Evolutionary conservation across 495 filamentous ascomycete genomes (phyloP), one percentile per base, ranked within the genome.

Genomic region (Lophium mytilinum): DNA sequence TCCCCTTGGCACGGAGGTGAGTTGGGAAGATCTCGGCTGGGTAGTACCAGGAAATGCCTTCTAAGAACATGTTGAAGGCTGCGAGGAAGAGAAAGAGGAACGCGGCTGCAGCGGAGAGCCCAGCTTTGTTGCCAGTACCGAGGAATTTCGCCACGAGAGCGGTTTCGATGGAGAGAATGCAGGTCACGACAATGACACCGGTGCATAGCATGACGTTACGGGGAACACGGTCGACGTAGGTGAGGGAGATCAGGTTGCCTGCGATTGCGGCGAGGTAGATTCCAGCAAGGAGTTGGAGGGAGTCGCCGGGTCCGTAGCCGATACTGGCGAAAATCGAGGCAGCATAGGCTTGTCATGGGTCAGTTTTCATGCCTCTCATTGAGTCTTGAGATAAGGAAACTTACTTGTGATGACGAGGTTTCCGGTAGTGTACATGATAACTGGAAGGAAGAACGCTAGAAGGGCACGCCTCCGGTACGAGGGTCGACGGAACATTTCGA

Each of bases 391-490:
- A 3, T n/a, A 1, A n/a, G 4, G 5, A 51, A n/a, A 51, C 49
- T 33, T 36, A 51, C 39, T 54, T 11, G 10, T 54, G 33, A 54
- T 54, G 24, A 54, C 51, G 11, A 54, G 36, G 18, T 14, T 33
- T n/a, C 51, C 51, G 24, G 36, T 24, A 36, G 11, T 48, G 3
- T 54, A 21, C 12, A 40, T 47, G 35, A 54, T n/a, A 36, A 54
- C 10, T 3, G 51, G 9, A 7, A 33, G 10, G 11, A 11, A 11
- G 3, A 54, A 12, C 9, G 51, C 51, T 15, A 41, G 36, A 5
- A 54, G 17, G 1, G 51, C 39, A 6, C 51, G 34, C 39, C 42
- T 54, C 34, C 51, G 35, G 18, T 54, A 54, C 2, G 51, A 54
- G 9, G 51, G 51, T 14, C 21, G 10, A 4, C 39, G n/a, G 17